Conservation (phyloP, 2,329 filamentous ascomycete genomes). For the Geosmithia flava region DNA sequence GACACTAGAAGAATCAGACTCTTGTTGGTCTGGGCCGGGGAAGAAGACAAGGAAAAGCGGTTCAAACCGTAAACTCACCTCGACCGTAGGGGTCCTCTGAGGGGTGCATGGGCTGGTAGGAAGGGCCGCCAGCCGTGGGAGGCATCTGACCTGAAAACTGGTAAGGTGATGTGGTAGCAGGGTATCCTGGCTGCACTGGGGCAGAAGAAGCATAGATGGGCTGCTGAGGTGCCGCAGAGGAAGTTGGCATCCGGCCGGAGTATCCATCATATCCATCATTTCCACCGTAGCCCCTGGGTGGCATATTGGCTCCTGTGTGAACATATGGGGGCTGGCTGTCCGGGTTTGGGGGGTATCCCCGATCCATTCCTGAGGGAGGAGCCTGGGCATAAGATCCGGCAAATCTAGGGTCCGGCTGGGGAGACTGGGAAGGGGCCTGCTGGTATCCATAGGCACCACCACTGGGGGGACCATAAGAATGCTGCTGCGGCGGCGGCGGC, state of each 20-base stretch:
- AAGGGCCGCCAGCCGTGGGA: constrained; percentile 13
- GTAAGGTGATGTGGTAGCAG: constrained; percentile 13
- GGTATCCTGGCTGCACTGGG: constrained; percentile 17
- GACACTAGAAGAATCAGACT: constrained; percentile 38
- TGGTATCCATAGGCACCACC: constrained; percentile 12
- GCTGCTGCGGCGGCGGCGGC: constrained; percentile 7
- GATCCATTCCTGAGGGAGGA: constrained; percentile 2
- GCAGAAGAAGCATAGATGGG: constrained; percentile 18
- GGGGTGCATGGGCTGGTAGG: constrained; percentile 29
- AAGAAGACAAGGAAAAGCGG: constrained; percentile 5
- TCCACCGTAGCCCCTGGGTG: constrained; percentile 12
- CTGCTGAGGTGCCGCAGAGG: constrained; percentile 16
- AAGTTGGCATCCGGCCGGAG: constrained; percentile 11
- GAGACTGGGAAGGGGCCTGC: constrained; percentile 17
- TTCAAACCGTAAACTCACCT: constrained; percentile 39
- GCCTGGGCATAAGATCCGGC: constrained; percentile 12
- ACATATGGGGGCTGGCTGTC: constrained; percentile 17
- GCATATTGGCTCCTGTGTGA: constrained; percentile 21
- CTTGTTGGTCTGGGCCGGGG: background rate
- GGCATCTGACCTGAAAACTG: constrained; percentile 23
- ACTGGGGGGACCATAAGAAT: constrained; percentile 15
- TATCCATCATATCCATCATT: constrained; percentile 18
- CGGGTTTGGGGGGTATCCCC: constrained; percentile 12
- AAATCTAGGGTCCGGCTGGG: constrained; percentile 19
- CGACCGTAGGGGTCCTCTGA: constrained; percentile 44